phyloP scores from a whole-genome alignment of 768 basidiomycete species.

The Psilocybe sp. region DNA sequence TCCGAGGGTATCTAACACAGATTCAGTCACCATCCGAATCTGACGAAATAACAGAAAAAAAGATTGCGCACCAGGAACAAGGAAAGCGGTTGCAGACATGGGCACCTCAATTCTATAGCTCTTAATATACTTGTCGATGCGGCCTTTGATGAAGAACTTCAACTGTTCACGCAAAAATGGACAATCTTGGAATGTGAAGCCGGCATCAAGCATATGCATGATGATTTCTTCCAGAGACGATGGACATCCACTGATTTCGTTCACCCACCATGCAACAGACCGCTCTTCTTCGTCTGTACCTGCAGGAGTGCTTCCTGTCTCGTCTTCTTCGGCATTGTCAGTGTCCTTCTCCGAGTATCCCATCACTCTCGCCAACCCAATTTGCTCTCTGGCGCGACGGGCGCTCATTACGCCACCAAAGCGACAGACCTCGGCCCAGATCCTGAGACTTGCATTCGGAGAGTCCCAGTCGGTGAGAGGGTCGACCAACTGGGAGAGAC shows the following conservation, averaged over 20 bases:
- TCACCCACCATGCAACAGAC: constrained; percentile 71
- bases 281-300: constrained; percentile 27
- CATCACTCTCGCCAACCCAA: constrained; percentile 39
- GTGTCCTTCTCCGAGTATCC: constrained; percentile 39
- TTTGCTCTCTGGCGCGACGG: constrained; percentile 33
- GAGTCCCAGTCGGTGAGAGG: constrained; percentile 46
- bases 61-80: constrained; percentile 48
- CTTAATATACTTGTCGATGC: constrained; percentile 35
- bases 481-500: constrained; percentile 31
- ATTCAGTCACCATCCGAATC: neutral
- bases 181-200: constrained; percentile 50
- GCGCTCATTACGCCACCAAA: constrained; percentile 40
- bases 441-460: constrained; percentile 32
- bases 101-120: constrained; percentile 49
- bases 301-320: constrained; percentile 23
- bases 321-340: constrained; percentile 35
- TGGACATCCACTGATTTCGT: constrained; percentile 59
- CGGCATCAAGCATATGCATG: constrained; percentile 54
- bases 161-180: constrained; percentile 54
- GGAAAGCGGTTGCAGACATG: constrained; percentile 58
- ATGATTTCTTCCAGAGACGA: constrained; percentile 63
- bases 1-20: constrained; percentile 46
- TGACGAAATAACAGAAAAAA: too few relatives aligned
- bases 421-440: constrained; percentile 39
- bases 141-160: too few relatives aligned